These are phyloP conservation scores for Venustampulla echinocandica DNA, from an alignment of 495 filamentous ascomycete species.

Conservation along the genomic window DNA sequence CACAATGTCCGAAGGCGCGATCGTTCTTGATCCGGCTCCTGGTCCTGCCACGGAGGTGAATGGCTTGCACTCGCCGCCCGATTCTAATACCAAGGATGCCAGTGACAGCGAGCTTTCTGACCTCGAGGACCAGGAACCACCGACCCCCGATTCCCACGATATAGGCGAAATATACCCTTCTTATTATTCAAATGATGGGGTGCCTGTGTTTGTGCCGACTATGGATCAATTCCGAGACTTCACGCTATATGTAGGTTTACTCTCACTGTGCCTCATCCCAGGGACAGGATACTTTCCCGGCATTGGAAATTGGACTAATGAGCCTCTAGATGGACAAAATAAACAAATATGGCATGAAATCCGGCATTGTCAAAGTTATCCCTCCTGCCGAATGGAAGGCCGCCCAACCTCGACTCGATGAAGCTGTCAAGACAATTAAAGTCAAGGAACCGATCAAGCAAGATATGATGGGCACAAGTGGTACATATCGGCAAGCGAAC, in stretches of 20 bases:
- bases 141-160: constrained; percentile 37
- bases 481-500: constrained; percentile 91
- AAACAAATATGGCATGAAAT: constrained; percentile 92
- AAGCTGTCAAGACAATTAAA: constrained; percentile 80
- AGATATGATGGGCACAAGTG: constrained; percentile 89
- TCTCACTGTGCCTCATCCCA: neutral
- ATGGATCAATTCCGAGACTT: constrained; percentile 94
- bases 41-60: constrained; percentile 9
- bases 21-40: constrained; percentile 3
- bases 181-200: constrained; percentile 76
- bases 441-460: constrained; percentile 97
- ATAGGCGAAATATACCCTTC: constrained; percentile 63
- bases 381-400: constrained; percentile 92
- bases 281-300: too few species aligned
- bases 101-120: constrained; percentile 52
- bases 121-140: constrained; percentile 28
- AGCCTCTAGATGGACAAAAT: constrained; percentile 59
- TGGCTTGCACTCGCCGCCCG: constrained; percentile 19
- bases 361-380: constrained; percentile 91
- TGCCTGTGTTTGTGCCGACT: constrained; percentile 91
- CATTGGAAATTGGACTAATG: too few species aligned
- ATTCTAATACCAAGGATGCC: constrained; percentile 16
- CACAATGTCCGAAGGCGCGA: constrained; percentile 19
- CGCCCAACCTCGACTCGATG: constrained; percentile 64
- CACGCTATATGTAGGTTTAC: constrained; percentile 56